Percentiles rank a stretch among this genome's conserved stretches.
These are phyloP conservation scores for Zangia roseola DNA, from an alignment of 768 basidiomycete genomes.

Conservation along the genomic window DNA sequence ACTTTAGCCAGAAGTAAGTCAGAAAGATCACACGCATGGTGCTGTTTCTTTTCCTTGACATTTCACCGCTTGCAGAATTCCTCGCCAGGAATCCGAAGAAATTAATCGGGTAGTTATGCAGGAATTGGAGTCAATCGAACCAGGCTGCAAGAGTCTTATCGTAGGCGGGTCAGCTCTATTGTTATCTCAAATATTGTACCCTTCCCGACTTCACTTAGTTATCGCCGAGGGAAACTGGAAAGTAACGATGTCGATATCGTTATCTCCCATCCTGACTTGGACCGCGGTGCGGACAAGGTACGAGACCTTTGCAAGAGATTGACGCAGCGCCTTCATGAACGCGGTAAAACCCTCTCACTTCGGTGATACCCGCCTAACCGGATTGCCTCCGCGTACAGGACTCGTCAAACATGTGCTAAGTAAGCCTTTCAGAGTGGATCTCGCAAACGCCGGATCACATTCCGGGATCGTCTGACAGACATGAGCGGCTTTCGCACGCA, in stretches of 20 bases:
- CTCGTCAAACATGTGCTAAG: slow-evolving; percentile 84
- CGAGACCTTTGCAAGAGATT: slow-evolving; percentile 63
- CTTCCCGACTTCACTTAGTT: slow-evolving; percentile 41
- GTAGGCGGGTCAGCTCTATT: slow-evolving; percentile 67
- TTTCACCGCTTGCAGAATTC: slow-evolving; percentile 47
- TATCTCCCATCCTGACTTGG: slow-evolving; percentile 65
- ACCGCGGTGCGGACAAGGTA: slow-evolving; percentile 44
- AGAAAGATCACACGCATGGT: not conserved
- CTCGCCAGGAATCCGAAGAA: slow-evolving; percentile 73
- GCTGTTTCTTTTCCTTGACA: not conserved
- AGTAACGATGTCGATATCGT: slow-evolving; percentile 91
- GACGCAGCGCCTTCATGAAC: slow-evolving; percentile 52
- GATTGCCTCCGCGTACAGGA: slow-evolving; percentile 37
- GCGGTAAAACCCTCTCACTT: slow-evolving; percentile 42
- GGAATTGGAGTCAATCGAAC: slow-evolving; percentile 61
- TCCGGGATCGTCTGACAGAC: slow-evolving; percentile 36
- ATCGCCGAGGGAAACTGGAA: slow-evolving; percentile 77
- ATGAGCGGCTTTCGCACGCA: slow-evolving; percentile 54
- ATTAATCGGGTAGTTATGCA: slow-evolving; percentile 66
- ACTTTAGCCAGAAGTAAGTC: slow-evolving; percentile 50
- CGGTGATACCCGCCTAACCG: not conserved
- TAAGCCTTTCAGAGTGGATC: slow-evolving; percentile 35
- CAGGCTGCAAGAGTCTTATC: slow-evolving; percentile 72
- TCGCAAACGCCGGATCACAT: slow-evolving; percentile 11
- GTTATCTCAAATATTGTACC: not conserved